Conservation (phyloP, 2,329 filamentous ascomycete genomes). For the Ceratocystis eucalypticola region DNA sequence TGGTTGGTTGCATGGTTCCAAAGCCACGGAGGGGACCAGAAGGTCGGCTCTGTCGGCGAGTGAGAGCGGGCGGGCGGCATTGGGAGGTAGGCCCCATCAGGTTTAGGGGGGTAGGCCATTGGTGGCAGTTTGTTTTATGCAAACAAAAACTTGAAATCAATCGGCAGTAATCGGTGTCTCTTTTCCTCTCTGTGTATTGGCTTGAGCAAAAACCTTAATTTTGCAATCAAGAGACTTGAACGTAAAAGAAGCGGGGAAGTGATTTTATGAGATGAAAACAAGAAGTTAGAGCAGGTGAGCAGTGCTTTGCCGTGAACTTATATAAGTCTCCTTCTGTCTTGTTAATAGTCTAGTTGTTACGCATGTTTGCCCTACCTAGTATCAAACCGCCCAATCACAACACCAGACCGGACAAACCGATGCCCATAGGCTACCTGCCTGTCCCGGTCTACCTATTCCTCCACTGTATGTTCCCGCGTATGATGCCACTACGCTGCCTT, state of each 20-base stretch:
- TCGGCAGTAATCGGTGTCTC: too few species aligned
- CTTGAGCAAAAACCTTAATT: neutral
- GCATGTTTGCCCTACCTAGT: neutral
- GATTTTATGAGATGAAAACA: neutral
- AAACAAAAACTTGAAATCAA: neutral
- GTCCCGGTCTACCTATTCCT: neutral
- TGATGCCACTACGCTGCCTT: neutral
- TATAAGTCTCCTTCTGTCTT: neutral
- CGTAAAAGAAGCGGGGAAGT: too few species aligned
- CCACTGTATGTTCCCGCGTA: neutral
- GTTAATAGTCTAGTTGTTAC: neutral
- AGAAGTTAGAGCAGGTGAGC: neutral
- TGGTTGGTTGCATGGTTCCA: neutral
- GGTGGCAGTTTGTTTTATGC: neutral
- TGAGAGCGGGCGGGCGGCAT: conserved; percentile 1
- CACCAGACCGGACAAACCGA: neutral
- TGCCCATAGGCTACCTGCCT: neutral
- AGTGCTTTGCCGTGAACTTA: neutral
- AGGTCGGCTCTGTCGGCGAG: neutral
- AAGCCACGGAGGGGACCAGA: conserved; percentile 10
- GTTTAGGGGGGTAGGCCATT: conserved; percentile 8
- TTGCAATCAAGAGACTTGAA: neutral
- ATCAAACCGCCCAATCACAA: neutral
- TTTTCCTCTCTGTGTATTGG: too few species aligned
- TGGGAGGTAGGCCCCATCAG: conserved; percentile 4